Base-by-base conservation (phyloP, 2,329 filamentous ascomycete genomes). In the Beauveria bassiana region DNA sequence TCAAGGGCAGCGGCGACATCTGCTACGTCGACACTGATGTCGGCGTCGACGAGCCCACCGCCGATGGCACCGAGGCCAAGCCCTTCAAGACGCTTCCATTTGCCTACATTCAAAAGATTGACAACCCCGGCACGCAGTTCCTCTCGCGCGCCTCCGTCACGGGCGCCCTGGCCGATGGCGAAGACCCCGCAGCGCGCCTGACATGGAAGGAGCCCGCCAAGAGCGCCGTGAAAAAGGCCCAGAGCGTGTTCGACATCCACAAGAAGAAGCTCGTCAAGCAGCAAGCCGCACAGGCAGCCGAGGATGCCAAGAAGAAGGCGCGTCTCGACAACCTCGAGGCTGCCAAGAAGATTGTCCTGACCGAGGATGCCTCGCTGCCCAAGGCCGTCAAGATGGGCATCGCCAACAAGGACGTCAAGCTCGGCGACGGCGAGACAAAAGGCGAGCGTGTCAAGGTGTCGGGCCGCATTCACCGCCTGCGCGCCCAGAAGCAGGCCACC, bases 261-360 rank as follows among this genome's bases (percentile, higher is more conserved):
- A 89, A 91, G 83, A 93, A 91, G 82, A 96, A 96, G 81, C 82
- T 88, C 50, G 84, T 84, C 68, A 92, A 91, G 77, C 89, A 89
- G 74, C 82, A 87, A 67, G 87, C 92, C 71, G 78, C 86, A 65
- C 87, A 86, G 61, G 85, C 88, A 51, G 83, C 87, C 61, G 86
- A 91, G 74, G 85, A 87, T 70, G 86, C 91, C 75, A 86, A 89
- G 72, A 84, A 87, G 64, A 85, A 87, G 67, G 86, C 88, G 70
- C 84, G 88, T 59, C 80, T 86, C 65, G 83, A 85, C 69, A 74
- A 72, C 62, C 77, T 93, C 22, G 89, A 93, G 68, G 86, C 90
- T 64, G 89, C 90, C 26, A 91, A 91, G 79, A 90, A 90, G 75
- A 81, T 93, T 65, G 75, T 88, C 61, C 78, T 89, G 38, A 73